These are phyloP conservation scores for Euphorbia pulcherrima DNA, from an alignment of 345 rosid species.

Conservation along the genomic window DNA sequence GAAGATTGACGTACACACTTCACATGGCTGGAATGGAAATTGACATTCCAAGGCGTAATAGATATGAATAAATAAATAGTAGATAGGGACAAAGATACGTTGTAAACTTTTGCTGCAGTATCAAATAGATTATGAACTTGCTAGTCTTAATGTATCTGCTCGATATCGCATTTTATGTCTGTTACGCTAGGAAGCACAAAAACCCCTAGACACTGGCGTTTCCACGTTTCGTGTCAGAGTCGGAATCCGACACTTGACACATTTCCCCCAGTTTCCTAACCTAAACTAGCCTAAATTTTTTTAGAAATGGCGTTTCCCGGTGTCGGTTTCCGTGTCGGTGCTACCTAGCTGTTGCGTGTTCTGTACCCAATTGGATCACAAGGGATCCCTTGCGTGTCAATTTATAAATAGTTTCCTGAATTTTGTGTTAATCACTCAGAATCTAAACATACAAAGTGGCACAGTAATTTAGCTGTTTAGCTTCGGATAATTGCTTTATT, in stretches of 20 bases:
- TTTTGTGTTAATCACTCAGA: not conserved
- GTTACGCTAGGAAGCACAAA: too few relatives aligned
- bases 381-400: not conserved
- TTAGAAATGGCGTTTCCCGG: too few relatives aligned
- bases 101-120: not conserved
- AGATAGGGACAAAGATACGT: not conserved
- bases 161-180: not conserved
- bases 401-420: not conserved
- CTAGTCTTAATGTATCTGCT: not conserved
- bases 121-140: not conserved
- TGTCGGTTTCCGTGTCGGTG: too few relatives aligned
- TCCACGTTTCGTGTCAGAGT: too few relatives aligned
- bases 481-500: not conserved
- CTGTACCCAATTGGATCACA: not conserved
- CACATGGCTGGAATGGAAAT: not conserved
- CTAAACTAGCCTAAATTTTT: too few relatives aligned
- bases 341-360: not conserved
- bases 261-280: too few relatives aligned
- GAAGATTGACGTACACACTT: not conserved
- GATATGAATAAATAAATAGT: not conserved
- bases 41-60: not conserved
- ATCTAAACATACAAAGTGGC: not conserved
- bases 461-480: not conserved
- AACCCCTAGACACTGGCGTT: too few relatives aligned
- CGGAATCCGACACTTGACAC: too few relatives aligned